phyloP scores from a whole-genome alignment of 495 filamentous ascomycete species.

The Neurospora pannonica region DNA sequence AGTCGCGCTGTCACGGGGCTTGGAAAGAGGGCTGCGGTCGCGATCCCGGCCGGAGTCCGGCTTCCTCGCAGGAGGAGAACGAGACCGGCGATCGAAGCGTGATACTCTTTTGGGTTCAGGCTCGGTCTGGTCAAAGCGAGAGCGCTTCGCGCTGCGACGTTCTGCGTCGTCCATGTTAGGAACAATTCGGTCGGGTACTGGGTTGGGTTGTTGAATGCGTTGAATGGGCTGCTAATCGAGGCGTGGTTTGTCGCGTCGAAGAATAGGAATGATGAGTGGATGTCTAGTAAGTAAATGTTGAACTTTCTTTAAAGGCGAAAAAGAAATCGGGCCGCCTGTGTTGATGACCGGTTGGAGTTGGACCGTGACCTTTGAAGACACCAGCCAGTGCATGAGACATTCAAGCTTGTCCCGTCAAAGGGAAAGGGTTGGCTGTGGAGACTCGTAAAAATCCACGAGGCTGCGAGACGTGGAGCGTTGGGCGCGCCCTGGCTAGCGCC shows the following conservation, averaged over 20 bases:
- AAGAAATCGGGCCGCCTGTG: background rate
- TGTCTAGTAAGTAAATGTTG: background rate
- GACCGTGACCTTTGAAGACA: background rate
- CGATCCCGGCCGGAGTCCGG: slow-evolving; percentile 56
- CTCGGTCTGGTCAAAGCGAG: slow-evolving; percentile 84
- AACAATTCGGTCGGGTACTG: background rate
- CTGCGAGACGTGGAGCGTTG: background rate
- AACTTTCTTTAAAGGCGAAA: background rate
- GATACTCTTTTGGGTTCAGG: slow-evolving; percentile 62
- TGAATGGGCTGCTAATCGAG: background rate
- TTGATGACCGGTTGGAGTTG: background rate
- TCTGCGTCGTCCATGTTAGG: slow-evolving; percentile 67
- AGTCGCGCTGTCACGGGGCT: slow-evolving; percentile 44
- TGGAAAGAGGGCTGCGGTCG: slow-evolving; percentile 69
- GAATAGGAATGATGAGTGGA: background rate
- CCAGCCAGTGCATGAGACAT: background rate
- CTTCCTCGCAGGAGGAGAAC: slow-evolving; percentile 60
- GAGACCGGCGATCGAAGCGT: slow-evolving; percentile 77
- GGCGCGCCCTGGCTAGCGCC: background rate
- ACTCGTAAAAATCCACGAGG: background rate
- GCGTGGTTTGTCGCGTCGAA: background rate
- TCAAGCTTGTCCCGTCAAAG: background rate
- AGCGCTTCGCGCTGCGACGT: slow-evolving; percentile 65
- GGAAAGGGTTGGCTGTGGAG: background rate
- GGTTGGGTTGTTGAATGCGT: background rate